Evolutionary conservation across 352 stramenopile species (phyloP).

Genomic region (Phytopythium kandeliae): DNA sequence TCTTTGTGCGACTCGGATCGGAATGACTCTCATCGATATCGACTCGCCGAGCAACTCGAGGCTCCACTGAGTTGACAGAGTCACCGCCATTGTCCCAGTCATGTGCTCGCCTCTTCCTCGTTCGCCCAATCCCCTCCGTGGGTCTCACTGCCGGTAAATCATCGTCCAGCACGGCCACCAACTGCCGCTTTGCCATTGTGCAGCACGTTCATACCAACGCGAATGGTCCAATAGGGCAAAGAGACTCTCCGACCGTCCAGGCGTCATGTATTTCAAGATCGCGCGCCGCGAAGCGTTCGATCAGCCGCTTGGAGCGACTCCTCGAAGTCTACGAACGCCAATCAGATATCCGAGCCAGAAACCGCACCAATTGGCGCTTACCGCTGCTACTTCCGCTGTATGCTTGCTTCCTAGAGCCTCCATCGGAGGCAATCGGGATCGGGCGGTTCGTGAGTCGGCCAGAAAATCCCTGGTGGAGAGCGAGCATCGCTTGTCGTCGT

Average conservation of each 20-base stretch:
- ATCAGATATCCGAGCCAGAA: too few species aligned
- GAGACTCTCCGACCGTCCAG: background rate
- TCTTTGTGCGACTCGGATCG: background rate
- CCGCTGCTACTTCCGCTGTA: too few species aligned
- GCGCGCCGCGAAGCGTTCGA: background rate
- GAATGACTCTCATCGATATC: background rate
- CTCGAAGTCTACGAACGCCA: too few species aligned
- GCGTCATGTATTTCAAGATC: background rate
- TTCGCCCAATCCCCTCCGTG: background rate
- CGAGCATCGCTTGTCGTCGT: too few species aligned
- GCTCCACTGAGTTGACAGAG: background rate
- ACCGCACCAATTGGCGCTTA: too few species aligned
- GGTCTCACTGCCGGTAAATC: background rate
- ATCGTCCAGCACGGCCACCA: background rate
- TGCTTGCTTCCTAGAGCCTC: too few species aligned
- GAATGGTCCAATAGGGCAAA: background rate
- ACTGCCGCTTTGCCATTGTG: background rate
- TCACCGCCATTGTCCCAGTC: background rate
- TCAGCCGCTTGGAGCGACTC: background rate
- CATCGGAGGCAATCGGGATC: too few species aligned
- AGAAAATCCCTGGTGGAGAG: too few species aligned
- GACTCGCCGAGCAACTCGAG: background rate
- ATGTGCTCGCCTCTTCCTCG: background rate
- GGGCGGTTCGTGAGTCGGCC: too few species aligned
- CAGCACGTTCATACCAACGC: background rate